Evolutionary conservation across 139 green algal genomes (phyloP).

Genomic region (Mychonastes homosphaera): DNA sequence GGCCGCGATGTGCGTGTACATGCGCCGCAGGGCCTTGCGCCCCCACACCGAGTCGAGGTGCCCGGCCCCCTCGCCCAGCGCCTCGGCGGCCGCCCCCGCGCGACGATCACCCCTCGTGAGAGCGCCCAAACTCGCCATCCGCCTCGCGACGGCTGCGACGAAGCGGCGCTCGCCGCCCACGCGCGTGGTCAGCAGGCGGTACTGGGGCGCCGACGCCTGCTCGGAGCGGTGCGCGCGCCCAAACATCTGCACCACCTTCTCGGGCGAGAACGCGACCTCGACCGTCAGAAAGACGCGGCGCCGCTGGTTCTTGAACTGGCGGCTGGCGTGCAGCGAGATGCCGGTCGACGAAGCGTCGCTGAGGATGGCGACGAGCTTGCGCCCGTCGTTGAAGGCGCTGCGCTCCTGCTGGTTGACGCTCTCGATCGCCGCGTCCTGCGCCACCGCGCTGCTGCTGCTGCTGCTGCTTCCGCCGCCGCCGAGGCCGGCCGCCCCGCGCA

Average conservation of each 20-base stretch:
- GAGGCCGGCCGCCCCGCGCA: neutral
- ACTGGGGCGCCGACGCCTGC: constrained; percentile 12
- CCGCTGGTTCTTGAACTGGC: constrained; percentile 17
- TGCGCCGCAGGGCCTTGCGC: constrained; percentile 36
- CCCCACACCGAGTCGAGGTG: constrained; percentile 67
- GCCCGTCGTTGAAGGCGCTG: constrained; percentile 67
- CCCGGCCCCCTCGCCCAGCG: too few relatives aligned
- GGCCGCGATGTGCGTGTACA: constrained; percentile 57
- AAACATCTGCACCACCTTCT: constrained; percentile 77
- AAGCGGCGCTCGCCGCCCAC: constrained; percentile 82
- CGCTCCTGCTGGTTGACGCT: constrained; percentile 26
- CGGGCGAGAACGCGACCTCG: constrained; percentile 26
- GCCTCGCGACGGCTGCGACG: constrained; percentile 65
- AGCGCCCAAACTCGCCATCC: constrained; percentile 78
- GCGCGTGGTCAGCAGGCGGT: constrained; percentile 62
- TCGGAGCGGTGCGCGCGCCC: constrained; percentile 46
- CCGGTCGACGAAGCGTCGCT: constrained; percentile 73
- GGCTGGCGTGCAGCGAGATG: constrained; percentile 64
- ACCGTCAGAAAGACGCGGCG: constrained; percentile 24
- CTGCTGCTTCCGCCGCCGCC: constrained; percentile 3
- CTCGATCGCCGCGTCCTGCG: constrained; percentile 28
- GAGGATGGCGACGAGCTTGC: constrained; percentile 88
- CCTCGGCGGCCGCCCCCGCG: constrained; percentile 46
- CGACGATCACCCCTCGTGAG: constrained; percentile 79
- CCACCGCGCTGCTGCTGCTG: neutral